A percentile compares a stretch with the other conserved stretches of the same genome.
phyloP scores from a whole-genome alignment of 179 eudicot genomes.

The Beta macrorhiza region DNA sequence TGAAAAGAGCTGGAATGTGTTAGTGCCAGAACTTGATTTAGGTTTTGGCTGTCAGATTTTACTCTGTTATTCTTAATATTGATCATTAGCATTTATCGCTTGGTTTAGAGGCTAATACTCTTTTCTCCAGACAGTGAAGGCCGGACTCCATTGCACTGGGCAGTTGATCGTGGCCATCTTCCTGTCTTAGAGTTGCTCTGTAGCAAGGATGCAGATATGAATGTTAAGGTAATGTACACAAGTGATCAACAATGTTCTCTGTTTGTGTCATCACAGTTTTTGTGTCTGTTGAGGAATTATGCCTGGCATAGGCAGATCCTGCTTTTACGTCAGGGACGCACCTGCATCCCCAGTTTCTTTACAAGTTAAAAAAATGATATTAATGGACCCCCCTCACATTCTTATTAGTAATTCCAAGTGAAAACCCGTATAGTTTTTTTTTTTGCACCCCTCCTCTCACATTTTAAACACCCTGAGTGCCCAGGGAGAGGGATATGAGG shows the following conservation, averaged over 20 bases:
- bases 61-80: constrained; percentile 1
- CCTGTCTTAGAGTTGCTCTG: constrained; percentile 58
- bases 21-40: background rate
- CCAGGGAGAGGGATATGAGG: too few relatives aligned
- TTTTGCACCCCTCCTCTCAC: background rate
- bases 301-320: background rate
- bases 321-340: background rate
- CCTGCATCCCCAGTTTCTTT: background rate
- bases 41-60: background rate
- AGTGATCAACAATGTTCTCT: too few relatives aligned
- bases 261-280: background rate
- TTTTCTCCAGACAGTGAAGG: constrained; percentile 79
- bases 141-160: constrained; percentile 91
- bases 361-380: background rate
- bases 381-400: background rate
- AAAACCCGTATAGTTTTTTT: background rate
- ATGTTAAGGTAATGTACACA: constrained; percentile 57
- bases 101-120: background rate
- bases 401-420: background rate
- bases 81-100: background rate
- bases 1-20: background rate
- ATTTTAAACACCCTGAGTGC: background rate
- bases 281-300: background rate
- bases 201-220: constrained; percentile 67
- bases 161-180: constrained; percentile 89